Conservation (phyloP, 116 monocot species). For the Dioscorea cayenensis region DNA sequence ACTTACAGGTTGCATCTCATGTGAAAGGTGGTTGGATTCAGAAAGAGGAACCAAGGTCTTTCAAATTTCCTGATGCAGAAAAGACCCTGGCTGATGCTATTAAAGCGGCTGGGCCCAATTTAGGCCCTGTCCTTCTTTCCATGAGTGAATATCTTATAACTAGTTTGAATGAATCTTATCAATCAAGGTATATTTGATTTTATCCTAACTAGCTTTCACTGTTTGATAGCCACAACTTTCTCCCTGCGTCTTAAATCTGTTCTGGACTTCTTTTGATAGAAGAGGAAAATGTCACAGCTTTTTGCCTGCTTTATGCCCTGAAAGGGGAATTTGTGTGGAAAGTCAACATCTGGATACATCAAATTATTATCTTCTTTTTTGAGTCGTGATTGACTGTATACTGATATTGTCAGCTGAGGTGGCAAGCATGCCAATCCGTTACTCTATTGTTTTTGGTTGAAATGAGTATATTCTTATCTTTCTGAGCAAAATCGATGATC, state of each 20-base stretch:
- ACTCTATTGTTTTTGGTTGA: too few relatives aligned
- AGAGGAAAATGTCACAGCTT: neutral
- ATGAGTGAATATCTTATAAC: conserved; percentile 94
- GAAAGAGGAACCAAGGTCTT: conserved; percentile 48
- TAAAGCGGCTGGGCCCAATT: conserved; percentile 56
- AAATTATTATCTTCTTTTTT: neutral
- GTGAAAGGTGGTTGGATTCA: conserved; percentile 90
- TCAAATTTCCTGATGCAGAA: conserved; percentile 71
- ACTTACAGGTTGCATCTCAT: conserved; percentile 58
- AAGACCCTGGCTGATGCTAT: conserved; percentile 67
- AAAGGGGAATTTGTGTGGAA: neutral
- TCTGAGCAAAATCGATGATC: neutral
- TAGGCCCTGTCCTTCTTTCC: conserved; percentile 66
- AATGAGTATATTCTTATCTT: too few relatives aligned
- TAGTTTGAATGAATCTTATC: conserved; percentile 87
- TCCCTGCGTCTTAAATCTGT: neutral
- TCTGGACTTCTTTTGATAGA: neutral
- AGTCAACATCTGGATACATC: neutral
- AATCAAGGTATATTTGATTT: conserved; percentile 51
- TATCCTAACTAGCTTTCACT: neutral
- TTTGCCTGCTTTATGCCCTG: neutral
- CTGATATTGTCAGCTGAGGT: too few relatives aligned
- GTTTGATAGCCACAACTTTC: neutral
- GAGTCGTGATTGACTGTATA: too few relatives aligned
- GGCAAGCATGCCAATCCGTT: too few relatives aligned